phyloP scores from a whole-genome alignment of 148 eudicot species.

The Diospyros lotus region DNA sequence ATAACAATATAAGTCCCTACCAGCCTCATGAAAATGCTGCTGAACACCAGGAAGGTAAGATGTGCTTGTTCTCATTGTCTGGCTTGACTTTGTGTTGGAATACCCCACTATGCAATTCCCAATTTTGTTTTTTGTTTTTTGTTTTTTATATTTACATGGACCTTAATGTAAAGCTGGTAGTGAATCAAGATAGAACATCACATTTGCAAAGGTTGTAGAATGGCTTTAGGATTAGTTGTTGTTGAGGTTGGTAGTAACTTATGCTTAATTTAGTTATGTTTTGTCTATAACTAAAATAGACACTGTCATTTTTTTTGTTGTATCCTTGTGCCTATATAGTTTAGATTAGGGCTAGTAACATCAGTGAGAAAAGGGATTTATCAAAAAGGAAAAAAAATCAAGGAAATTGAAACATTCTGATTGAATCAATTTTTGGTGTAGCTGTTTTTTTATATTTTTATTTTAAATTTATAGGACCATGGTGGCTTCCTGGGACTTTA shows the following conservation, averaged over 20 bases:
- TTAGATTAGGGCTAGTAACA: background rate
- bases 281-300: background rate
- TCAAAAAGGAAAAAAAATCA: too few species aligned
- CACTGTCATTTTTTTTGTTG: background rate
- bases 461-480: too few species aligned
- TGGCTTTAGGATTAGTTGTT: background rate
- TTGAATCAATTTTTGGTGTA: too few species aligned
- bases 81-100: background rate
- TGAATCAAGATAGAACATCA: background rate
- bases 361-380: too few species aligned
- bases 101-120: background rate
- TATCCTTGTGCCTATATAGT: background rate
- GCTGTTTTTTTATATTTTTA: too few species aligned
- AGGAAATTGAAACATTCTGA: too few species aligned
- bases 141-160: background rate
- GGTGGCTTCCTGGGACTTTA: too few species aligned
- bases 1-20: slow-evolving; percentile 46
- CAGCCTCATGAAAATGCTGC: slow-evolving; percentile 35
- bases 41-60: slow-evolving; percentile 57
- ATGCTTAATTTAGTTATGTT: background rate
- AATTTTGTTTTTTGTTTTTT: background rate
- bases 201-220: background rate
- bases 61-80: background rate
- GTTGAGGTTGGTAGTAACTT: too few species aligned
- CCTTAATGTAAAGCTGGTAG: background rate